Base-by-base conservation (phyloP, 768 basidiomycete species). In the Butyriboletus loyo region DNA sequence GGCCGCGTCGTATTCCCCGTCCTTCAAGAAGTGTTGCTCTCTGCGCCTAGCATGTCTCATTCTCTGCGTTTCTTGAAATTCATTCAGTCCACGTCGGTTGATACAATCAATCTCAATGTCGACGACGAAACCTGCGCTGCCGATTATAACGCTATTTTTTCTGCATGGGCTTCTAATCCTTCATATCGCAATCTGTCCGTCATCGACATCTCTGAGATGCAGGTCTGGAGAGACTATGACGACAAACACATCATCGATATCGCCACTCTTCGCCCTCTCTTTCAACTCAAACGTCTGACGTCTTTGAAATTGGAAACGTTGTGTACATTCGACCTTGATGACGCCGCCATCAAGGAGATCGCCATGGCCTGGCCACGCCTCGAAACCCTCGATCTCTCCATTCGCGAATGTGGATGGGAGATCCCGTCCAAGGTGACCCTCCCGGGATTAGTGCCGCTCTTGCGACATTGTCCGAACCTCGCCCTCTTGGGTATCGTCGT, bases 81-180 rank as follows among this genome's bases (percentile, higher is more conserved):
- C 58, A 53, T 67, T 32, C 58, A 60, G 38, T 66, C 66, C 30
- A 54, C 58, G 42, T 60, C 60, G 28, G 53, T 66, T 54, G 63
- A 65, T 60, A 65, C 66, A 56, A 66, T 66, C 38, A 66, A 67
- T 62, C 63, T 67, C 66, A 66, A 67, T 27, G 46, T 66, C 46
- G 65, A 66, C 46, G 66, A 66, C 47, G 65, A 66, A 63, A 65
- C 63, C 7, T 60, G 60, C 40, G 65, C 65, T 47, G 49, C 56
- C 17, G 60, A 58, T 46, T 66, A 67, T 37, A 44, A 58, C 7
- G 31, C 32, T 41, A 65, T 67, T 13, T 66, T 66, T 35, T 50
- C 58, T 3, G 6, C 41, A 4, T 67, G 66, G 65, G 63, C 61
- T 32, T 45, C 55, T 5, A 56, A 65, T 30, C 63, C 60, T 0